phyloP scores from a whole-genome alignment of 495 filamentous ascomycete species.

The Tuber borchii region DNA sequence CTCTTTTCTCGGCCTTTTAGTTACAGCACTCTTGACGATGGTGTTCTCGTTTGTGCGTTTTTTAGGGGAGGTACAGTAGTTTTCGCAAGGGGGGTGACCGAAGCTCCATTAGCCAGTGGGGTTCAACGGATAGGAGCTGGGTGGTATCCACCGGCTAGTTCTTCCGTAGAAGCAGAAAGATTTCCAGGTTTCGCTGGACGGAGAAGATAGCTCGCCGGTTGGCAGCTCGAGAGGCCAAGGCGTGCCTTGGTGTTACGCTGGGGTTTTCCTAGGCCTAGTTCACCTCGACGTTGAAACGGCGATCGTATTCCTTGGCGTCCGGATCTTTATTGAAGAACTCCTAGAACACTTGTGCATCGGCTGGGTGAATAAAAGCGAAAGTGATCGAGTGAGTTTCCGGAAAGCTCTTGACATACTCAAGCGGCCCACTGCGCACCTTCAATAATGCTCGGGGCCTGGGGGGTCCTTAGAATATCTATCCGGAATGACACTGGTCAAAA shows the following conservation, averaged over 20 bases:
- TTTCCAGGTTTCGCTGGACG: background rate
- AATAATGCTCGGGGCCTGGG: slow-evolving; percentile 15
- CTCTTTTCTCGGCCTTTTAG: background rate
- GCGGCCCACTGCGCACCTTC: slow-evolving; percentile 12
- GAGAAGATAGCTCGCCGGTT: too few species aligned
- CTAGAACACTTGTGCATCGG: slow-evolving; percentile 13
- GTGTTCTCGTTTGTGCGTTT: background rate
- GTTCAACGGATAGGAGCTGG: background rate
- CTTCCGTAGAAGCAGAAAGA: too few species aligned
- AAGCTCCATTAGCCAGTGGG: background rate
- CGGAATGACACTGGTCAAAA: slow-evolving; percentile 1
- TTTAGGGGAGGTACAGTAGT: background rate
- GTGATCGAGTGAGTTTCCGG: slow-evolving; percentile 2
- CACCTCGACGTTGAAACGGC: slow-evolving; percentile 20
- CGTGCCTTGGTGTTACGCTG: background rate
- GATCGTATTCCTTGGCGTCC: slow-evolving; percentile 10
- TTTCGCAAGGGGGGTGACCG: background rate
- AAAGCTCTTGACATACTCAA: slow-evolving; percentile 17
- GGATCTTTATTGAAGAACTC: slow-evolving; percentile 25
- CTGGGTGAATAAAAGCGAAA: slow-evolving; percentile 9
- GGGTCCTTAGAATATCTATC: background rate
- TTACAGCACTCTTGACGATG: background rate
- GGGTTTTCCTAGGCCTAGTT: slow-evolving; percentile 8
- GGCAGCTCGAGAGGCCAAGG: background rate
- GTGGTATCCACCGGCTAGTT: too few species aligned